Base-by-base conservation (phyloP, 2,329 filamentous ascomycete species). In the Aspergillus sojae region DNA sequence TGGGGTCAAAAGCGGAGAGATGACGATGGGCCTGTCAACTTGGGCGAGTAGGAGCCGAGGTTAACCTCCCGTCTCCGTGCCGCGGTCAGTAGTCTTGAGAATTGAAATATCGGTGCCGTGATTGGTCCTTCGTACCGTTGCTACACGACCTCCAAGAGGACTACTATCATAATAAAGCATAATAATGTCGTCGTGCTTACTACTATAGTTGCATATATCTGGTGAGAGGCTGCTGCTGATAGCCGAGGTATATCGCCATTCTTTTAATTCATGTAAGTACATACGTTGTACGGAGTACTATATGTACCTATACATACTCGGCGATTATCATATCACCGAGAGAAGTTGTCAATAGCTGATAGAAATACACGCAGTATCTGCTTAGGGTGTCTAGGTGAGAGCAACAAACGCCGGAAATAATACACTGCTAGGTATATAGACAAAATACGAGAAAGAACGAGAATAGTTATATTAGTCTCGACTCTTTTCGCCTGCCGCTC, bases 401-500 rank as follows among this genome's bases (percentile, higher is more conserved):
- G 16, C 11, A 54, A 21, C 10, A 54, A 53, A 23, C 30, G 28
- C 36, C 16, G 26, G 26, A 28, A 41, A 41, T 19, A 19, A 19
- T 41, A 41, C 36, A 41, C 36, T 19, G 11, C 9, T 14, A 53
- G n/a, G 7, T 21, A 52, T 32, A 60, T 36, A 52, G 52, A 28
- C 55, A 46, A 19, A 19, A 53, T 32, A 32, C 30, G 50, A 28
- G 30, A 10, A 12, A 32, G 12, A 19, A 5, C 16, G 16, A 10
- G 11, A 59, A 39, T 32, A 36, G 16, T 9, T 9, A 19, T 5
- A 36, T 50, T 60, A 69, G 60, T 67, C 61, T 12, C 72, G 75
- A 57, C 74, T 77, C 71, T 77, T 80, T 72, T 80, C 77, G 16
- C 78, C 78, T 21, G 74, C 66, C 19, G 74, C 78, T 5, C 82